A percentile compares a stretch with the other conserved stretches of the same genome.
Conservation (phyloP, 805 yeast species). For the Metschnikowia kunwiensis region DNA sequence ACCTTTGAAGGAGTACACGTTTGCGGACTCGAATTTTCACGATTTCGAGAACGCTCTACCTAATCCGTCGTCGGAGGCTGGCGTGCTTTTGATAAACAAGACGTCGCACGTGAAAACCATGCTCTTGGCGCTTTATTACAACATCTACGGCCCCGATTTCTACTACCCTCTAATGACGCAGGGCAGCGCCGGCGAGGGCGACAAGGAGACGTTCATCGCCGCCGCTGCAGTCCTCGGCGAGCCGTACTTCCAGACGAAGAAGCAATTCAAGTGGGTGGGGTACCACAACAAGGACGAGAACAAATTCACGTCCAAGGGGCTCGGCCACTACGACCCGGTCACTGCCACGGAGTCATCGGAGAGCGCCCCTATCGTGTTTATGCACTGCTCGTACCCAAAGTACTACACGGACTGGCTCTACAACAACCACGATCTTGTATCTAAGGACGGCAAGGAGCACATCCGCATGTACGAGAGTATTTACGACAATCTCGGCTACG, state of each 20-base stretch:
- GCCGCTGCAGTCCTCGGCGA: conserved; percentile 55
- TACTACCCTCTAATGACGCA: conserved; percentile 69
- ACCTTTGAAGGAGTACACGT: conserved; percentile 23
- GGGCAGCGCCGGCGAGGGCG: conserved; percentile 77
- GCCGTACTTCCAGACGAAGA: conserved; percentile 53
- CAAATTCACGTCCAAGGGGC: conserved; percentile 25
- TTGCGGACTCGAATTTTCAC: conserved; percentile 46
- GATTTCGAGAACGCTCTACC: conserved; percentile 63
- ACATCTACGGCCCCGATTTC: conserved; percentile 59
- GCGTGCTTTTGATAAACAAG: conserved; percentile 63
- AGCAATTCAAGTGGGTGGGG: conserved; percentile 40
- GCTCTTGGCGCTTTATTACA: conserved; percentile 60
- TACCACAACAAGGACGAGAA: conserved; percentile 31
- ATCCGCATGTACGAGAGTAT: conserved; percentile 39
- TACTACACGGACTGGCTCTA: conserved; percentile 27
- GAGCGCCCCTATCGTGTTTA: conserved; percentile 34
- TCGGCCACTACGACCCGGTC: conserved; percentile 41
- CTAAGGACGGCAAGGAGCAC: conserved; percentile 30
- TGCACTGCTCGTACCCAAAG: conserved; percentile 63
- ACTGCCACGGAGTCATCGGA: conserved; percentile 16
- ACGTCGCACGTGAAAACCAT: conserved; percentile 56
- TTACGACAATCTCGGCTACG: conserved; percentile 39
- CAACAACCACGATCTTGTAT: conserved; percentile 30
- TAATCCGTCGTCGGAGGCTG: conserved; percentile 68
- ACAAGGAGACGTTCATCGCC: conserved; percentile 71